Percentiles rank a stretch among this genome's conserved stretches.
Conservation (phyloP, 768 basidiomycete species). For the Cyathus striatus region DNA sequence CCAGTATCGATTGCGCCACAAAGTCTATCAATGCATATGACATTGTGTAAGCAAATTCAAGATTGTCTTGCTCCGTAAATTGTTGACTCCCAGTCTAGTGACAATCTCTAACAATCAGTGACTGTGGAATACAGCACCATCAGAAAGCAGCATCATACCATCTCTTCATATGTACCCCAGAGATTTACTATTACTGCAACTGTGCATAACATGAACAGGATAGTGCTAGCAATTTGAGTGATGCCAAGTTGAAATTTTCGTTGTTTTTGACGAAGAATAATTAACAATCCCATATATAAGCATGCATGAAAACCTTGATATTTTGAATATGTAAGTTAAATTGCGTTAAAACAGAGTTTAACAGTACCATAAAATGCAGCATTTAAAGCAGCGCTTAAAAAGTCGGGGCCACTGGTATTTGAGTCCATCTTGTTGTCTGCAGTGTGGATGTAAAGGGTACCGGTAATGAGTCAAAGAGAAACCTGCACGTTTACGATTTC, state of each 20-base stretch:
- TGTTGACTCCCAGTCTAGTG: neutral
- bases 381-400: neutral
- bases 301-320: neutral
- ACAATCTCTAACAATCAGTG: neutral
- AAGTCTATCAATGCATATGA: neutral
- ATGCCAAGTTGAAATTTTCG: neutral
- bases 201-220: neutral
- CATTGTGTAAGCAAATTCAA: neutral
- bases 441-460: no score
- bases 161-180: neutral
- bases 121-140: neutral
- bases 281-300: neutral
- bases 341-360: neutral
- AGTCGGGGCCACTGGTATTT: neutral
- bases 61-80: neutral
- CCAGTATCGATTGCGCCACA: neutral
- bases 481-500: no score
- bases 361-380: neutral
- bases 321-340: neutral
- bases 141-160: neutral
- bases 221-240: neutral
- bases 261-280: neutral
- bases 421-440: no score
- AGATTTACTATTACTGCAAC: neutral
- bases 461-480: no score